Base-by-base conservation (phyloP, 192 early-diverging fungal genomes). In the Entophlyctis luteolus region DNA sequence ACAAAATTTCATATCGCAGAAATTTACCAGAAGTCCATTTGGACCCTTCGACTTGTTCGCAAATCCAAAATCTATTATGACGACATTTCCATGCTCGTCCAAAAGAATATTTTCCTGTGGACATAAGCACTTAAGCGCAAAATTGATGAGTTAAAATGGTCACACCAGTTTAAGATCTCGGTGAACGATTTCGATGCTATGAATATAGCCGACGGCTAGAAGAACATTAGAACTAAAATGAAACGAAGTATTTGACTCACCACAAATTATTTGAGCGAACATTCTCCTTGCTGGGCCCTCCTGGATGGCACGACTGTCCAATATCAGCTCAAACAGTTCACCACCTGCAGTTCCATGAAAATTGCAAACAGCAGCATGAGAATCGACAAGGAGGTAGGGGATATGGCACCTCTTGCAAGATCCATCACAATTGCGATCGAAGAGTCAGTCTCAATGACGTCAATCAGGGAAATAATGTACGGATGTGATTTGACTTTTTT, bases 11-110 rank as follows among this genome's bases (percentile, higher is more conserved):
- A n/a, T n/a, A n/a, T n/a, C n/a, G n/a, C n/a, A n/a, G n/a, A n/a
- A n/a, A n/a, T n/a, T n/a, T n/a, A n/a, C n/a, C n/a, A n/a, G n/a
- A 52, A 97, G 78, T 33, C 48, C 37, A 22, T 81, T 71, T 12
- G 47, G 55, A 0, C 87, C 79, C 8, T 80, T 82, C 14, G 83
- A 76, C 79, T 91, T 87, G 67, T 96, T 98, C 16, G 96, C 95
- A 77, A 98, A 98, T 10, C 96, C 96, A 89, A 98, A 98, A 73
- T 98, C 96, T 4, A 94, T 95, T 73, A 98, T 96, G 62, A 95
- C 89, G 49, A 98, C 86, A 68, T 96, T 94, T 52, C 90, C 82
- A 16, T 70, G 81, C 55, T 85, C 84, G 81, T 98, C 96, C 69
- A 98, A 73, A 47, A 98, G 77, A 65, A 98, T 69, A 58, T 98